Base-by-base conservation (phyloP, 2,329 filamentous ascomycete species). In the Alternaria rosae region DNA sequence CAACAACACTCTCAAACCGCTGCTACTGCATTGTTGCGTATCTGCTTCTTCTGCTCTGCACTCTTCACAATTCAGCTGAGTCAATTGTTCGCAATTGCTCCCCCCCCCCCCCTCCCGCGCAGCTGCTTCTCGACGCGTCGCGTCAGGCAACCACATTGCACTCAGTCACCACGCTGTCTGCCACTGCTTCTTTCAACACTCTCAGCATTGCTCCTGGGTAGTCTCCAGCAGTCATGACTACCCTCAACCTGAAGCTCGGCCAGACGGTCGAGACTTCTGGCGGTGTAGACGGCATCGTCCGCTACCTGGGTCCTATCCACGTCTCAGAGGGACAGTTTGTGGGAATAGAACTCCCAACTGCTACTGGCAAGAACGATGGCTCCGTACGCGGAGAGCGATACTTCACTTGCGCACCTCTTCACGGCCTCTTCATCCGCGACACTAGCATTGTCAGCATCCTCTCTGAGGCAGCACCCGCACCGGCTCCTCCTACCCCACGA, bases 301-400 rank as follows among this genome's bases (percentile, higher is more conserved):
- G 92, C 72, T 99, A 92, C 80, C 64, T 92, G 63, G 95, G 95
- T 73, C 83, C 86, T 57, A 93, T 94, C 38, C 83, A 87, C 71
- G 97, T 98, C 97, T 65, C 93, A 60, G 83, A 86, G 6, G 94
- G 94, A 65, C 89, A 92, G 64, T 98, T 94, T 93, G 85, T 97
- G 61, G 94, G 94, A 67, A 87, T 98, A 62, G 94, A 97, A 82
- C 87, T 98, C 59, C 89, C 93, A 54, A 91, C 92, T 48, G 84
- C 89, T 55, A 88, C 86, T 20, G 94, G 95, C 30, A 98, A 98
- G 83, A 98, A 98, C 73, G 93, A 98, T 85, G 94, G 94, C 67
- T 91, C 91, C 57, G 92, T 98, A 48, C 88, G 94, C 78, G 94
- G 93, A 64, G 87, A 92, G 76, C 85, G 92, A 20, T 98, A 98